A percentile compares a stretch with the other conserved stretches of the same genome.
These are phyloP conservation scores for Penicillium roqueforti DNA, from an alignment of 495 filamentous ascomycete species.

Conservation along the genomic window DNA sequence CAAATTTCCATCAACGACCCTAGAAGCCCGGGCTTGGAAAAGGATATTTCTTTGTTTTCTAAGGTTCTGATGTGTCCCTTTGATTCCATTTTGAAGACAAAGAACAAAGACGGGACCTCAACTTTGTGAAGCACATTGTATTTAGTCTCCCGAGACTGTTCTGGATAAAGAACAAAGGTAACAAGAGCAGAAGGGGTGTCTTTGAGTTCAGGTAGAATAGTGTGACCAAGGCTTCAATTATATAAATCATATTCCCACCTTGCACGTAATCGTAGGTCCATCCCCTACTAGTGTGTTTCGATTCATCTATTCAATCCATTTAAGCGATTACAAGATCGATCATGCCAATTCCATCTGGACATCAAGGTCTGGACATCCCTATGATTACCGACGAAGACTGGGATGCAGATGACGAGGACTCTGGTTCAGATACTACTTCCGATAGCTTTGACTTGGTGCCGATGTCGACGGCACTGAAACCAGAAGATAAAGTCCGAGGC, in stretches of 20 bases:
- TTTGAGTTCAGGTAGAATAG: background rate
- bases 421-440: background rate
- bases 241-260: background rate
- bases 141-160: background rate
- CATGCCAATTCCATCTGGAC: background rate
- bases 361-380: background rate
- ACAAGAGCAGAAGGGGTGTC: background rate
- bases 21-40: background rate
- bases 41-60: background rate
- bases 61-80: background rate
- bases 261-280: background rate
- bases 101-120: background rate
- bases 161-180: background rate
- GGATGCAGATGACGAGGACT: conserved; percentile 4
- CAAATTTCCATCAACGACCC: background rate
- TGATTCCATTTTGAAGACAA: background rate
- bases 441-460: background rate
- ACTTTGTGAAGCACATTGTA: background rate
- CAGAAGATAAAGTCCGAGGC: background rate
- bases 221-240: background rate
- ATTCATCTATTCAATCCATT: background rate
- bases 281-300: background rate
- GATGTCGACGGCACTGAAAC: background rate
- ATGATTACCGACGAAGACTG: background rate
- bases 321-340: background rate